Conservation (phyloP, 1,139 yeast species). For the Blastobotrys malaysiensis region DNA sequence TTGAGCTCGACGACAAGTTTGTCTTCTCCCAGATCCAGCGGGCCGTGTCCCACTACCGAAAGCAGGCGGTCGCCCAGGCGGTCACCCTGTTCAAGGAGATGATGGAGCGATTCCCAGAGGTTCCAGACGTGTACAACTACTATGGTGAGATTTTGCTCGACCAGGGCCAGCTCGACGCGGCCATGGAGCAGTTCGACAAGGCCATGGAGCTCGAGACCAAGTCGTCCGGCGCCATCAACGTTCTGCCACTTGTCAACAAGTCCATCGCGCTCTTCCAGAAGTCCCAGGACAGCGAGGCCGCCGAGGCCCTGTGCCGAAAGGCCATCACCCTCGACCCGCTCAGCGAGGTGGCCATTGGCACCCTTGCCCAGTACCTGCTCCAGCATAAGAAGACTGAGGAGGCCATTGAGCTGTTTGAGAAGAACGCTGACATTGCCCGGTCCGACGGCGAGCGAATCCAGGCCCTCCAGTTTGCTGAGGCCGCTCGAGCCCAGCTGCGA, state of each 20-base stretch:
- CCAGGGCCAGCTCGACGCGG: conserved; percentile 63
- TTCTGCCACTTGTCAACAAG: conserved; percentile 85
- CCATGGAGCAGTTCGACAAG: conserved; percentile 78
- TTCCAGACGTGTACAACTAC: conserved; percentile 91
- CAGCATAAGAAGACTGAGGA: conserved; percentile 79
- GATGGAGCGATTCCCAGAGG: conserved; percentile 70
- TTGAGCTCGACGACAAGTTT: conserved; percentile 66
- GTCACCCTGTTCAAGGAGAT: conserved; percentile 69
- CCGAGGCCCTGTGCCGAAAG: conserved; percentile 61
- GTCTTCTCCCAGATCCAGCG: conserved; percentile 85
- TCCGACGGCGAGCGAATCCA: conserved; percentile 82
- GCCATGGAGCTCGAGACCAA: conserved; percentile 75
- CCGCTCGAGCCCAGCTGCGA: conserved; percentile 39
- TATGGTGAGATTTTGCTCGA: conserved; percentile 92
- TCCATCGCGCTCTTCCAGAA: conserved; percentile 50
- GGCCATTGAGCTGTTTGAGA: conserved; percentile 77
- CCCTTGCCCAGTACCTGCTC: conserved; percentile 85
- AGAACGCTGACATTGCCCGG: conserved; percentile 77
- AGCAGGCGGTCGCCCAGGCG: conserved; percentile 57
- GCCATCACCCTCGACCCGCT: conserved; percentile 83
- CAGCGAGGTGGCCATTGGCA: conserved; percentile 82
- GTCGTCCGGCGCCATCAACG: conserved; percentile 61
- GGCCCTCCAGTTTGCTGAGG: conserved; percentile 90
- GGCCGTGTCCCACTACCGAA: conserved; percentile 88
- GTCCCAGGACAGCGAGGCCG: conserved; percentile 43